Evolutionary conservation across 768 basidiomycete species (phyloP), one percentile per base, ranked within the genome.

Genomic region (Paxillus involutus): DNA sequence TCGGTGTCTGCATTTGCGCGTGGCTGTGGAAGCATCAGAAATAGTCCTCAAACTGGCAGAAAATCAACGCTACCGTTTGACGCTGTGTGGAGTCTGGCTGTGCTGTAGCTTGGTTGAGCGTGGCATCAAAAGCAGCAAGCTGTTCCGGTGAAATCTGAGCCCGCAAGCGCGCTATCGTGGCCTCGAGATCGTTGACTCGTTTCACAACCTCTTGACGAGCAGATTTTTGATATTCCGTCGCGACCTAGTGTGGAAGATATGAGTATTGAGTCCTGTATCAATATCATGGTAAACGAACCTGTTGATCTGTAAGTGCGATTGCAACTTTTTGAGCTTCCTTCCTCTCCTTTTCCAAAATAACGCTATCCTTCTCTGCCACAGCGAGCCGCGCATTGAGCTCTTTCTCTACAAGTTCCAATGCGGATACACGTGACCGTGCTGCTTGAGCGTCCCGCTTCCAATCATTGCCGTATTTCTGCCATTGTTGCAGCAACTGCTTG

Each of bases 391-490:
- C 44, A 6, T 6, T 54, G 53, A 59, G 56, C 8, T 55, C 56
- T 16, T 8, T n/a, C 11, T 56, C 58, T 14, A 53, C 58, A 26
- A 24, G 36, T 11, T 58, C 53, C 29, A 62, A 44, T 49, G 58
- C 60, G 19, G 48, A 47, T 24, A 17, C 37, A 26, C 65, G 60
- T 26, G 4, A 16, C 13, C 53, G 55, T n/a, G 57, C 51, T 41
- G 29, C 17, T 37, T 63, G 60, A 37, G 65, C 57, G 12, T 60
- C 61, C 8, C 55, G 58, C 47, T 68, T 68, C 60, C 66, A 63
- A 2, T 68, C 57, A 13, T 33, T 54, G 35, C 57, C 66, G 14
- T 66, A 66, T 49, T 52, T 63, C 39, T 65, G 61, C 65, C 66
- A 66, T 32, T 65, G 49, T 12, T 53, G 42, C 19, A 68, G 17